Conservation (phyloP, 1,139 yeast genomes). For the Pneumocystis carinii region DNA sequence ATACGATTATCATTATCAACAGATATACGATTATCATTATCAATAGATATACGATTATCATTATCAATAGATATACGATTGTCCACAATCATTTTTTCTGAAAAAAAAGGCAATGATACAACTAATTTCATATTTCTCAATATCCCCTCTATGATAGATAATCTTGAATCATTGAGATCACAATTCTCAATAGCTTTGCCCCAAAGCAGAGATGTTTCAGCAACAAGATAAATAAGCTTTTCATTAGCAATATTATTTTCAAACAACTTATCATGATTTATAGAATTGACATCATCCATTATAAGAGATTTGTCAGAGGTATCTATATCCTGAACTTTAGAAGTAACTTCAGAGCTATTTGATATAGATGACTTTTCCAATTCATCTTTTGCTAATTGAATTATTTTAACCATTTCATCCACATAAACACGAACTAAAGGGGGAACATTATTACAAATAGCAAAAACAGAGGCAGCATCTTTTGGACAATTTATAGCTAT, state of each 20-base stretch:
- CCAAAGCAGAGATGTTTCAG: neutral
- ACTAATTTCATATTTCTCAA: neutral
- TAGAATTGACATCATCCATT: neutral
- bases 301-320: neutral
- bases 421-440: conserved; percentile 8
- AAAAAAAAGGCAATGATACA: neutral
- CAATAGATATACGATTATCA: neutral
- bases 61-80: neutral
- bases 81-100: neutral
- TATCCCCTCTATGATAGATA: neutral
- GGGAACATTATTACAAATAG: conserved; percentile 7
- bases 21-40: neutral
- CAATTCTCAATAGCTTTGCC: neutral
- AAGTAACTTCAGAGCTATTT: neutral
- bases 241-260: neutral
- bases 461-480: conserved; percentile 5
- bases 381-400: conserved; percentile 4
- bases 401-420: conserved; percentile 7
- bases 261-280: neutral
- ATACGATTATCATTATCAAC: neutral
- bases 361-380: neutral
- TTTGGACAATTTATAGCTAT: conserved; percentile 25
- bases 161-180: neutral
- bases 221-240: neutral
- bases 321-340: neutral